phyloP scores from a whole-genome alignment of 345 rosid genomes.

The Lenwebbia sp. region DNA sequence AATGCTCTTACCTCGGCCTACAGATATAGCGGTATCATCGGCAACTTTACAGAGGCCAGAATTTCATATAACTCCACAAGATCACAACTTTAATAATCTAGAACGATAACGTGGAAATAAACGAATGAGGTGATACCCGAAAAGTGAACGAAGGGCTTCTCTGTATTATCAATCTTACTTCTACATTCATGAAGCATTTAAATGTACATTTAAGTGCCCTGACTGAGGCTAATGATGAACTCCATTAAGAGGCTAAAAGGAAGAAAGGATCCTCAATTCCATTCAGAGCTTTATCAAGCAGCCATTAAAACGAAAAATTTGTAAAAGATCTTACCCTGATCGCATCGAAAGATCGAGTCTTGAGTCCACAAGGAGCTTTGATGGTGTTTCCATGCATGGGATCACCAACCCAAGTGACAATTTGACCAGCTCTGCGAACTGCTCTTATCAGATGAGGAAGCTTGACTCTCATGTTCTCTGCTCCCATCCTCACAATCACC shows the following conservation, averaged over 20 bases:
- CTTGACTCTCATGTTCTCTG: conserved; percentile 26
- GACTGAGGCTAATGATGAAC: background rate
- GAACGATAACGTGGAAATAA: background rate
- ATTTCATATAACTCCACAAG: background rate
- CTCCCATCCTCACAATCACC: conserved; percentile 30
- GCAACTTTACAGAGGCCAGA: background rate
- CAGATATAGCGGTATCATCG: background rate
- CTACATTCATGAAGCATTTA: background rate
- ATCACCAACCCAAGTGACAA: conserved; percentile 28
- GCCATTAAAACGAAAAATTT: background rate
- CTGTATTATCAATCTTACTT: background rate
- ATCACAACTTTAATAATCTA: background rate
- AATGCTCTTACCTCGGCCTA: conserved; percentile 29
- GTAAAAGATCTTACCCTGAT: conserved; percentile 13
- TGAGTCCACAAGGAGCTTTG: conserved; percentile 32
- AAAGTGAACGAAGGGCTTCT: background rate
- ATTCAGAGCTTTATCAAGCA: background rate
- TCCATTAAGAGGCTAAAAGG: background rate
- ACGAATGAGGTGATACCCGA: background rate
- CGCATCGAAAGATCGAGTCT: conserved; percentile 32
- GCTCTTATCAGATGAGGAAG: conserved; percentile 26
- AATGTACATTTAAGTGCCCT: too few relatives aligned
- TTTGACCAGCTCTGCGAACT: conserved; percentile 20
- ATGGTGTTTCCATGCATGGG: conserved; percentile 36
- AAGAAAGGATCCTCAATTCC: background rate